Evolutionary conservation across 768 basidiomycete species (phyloP).

Genomic region (Pulveroboletus frians): DNA sequence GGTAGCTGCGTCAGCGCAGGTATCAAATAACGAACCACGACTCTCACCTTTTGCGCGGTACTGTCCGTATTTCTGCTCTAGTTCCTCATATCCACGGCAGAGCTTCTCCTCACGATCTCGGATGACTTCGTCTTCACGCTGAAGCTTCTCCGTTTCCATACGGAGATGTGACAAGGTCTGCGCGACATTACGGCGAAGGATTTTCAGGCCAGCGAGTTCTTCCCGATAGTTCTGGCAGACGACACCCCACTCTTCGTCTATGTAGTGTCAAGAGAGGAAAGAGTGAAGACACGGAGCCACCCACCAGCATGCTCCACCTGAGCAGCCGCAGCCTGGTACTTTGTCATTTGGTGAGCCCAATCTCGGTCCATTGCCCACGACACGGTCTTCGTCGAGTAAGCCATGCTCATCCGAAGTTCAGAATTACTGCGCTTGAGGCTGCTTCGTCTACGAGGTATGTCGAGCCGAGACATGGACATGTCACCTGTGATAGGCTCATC

Average conservation of each 20-base stretch:
- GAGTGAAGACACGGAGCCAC: constrained; percentile 7
- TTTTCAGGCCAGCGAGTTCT: constrained; percentile 56
- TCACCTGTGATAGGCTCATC: constrained; percentile 31
- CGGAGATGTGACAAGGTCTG: constrained; percentile 36
- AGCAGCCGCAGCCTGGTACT: constrained; percentile 38
- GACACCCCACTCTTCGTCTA: constrained; percentile 59
- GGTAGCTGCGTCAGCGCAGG: constrained; percentile 5
- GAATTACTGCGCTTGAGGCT: constrained; percentile 56
- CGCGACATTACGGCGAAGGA: constrained; percentile 50
- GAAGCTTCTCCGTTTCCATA: constrained; percentile 37
- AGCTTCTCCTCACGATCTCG: constrained; percentile 39
- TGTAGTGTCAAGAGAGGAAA: background rate
- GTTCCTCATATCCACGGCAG: constrained; percentile 33
- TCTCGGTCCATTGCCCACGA: constrained; percentile 73
- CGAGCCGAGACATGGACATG: constrained; percentile 25
- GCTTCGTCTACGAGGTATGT: constrained; percentile 49
- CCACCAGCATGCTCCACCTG: constrained; percentile 38
- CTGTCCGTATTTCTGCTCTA: constrained; percentile 37
- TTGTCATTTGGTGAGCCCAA: constrained; percentile 51
- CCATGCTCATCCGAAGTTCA: constrained; percentile 40
- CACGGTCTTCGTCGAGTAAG: constrained; percentile 57
- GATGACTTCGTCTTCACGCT: constrained; percentile 37
- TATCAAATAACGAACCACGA: background rate
- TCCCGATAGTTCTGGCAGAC: constrained; percentile 53
- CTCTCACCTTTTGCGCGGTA: constrained; percentile 40